Base-by-base conservation (phyloP, 768 basidiomycete species). In the Termitomyces sp. region DNA sequence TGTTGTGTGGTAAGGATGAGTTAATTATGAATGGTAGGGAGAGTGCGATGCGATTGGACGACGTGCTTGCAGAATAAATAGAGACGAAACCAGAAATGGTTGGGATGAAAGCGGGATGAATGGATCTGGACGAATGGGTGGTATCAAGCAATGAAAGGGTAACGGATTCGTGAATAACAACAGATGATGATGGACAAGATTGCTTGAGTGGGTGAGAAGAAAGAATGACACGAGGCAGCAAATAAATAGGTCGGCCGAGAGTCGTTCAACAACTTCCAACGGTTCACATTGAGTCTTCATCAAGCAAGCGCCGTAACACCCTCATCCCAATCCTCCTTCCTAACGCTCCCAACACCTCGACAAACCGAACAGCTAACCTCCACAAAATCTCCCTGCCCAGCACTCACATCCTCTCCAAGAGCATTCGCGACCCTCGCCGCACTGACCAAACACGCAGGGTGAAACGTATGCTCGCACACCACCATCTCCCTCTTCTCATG, bases 351-450 rank as follows among this genome's bases (percentile, higher is more conserved):
- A n/a, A 76, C 74, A 39, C 78, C 78, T 49, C 88, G 70, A 65
- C 90, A 92, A 7, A 87, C 79, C 1, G 88, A 85, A 68, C 90
- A 92, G 18, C 82, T 81, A n/a, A 90, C 87, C 66, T 87, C 83
- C 0, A 90, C 82, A 42, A 33, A 33, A 58, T 71, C 69, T 15
- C 68, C 69, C 24, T 73, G 74, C 1, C 68, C 42, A 20, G 18
- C 37, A 28, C 13, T 28, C 36, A n/a, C 44, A 7, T 74, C 78
- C 24, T 85, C 86, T 72, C 80, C 81, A n/a, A 85, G 75, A 13
- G 86, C 81, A 76, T 39, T 52, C 51, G 51, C 53, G 12, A 85
- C 73, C 61, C 79, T 59, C 83, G 83, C 76, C 74, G 89, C 59
- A 79, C 84, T 71, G 67, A 92, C 88, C 41, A 92, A 66, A 70